phyloP scores from a whole-genome alignment of 129 eudicot species.

The Escallonia rubra region DNA sequence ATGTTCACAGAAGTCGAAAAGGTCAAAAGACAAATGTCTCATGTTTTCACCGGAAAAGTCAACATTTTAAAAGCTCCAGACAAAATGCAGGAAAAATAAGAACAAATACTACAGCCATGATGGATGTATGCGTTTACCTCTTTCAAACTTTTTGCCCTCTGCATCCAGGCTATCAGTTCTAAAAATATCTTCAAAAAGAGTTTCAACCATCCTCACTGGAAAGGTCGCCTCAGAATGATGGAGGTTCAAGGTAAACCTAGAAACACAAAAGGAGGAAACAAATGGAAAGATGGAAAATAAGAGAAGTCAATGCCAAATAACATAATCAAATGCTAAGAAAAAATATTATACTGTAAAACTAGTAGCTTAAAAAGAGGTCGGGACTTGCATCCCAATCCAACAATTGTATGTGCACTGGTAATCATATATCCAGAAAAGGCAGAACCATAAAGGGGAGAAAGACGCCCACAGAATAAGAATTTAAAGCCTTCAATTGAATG shows the following conservation, averaged over 20 bases:
- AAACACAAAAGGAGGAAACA: neutral
- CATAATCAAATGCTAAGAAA: neutral
- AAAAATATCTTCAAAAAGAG: constrained; percentile 75
- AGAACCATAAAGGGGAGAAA: no score
- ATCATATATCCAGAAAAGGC: no score
- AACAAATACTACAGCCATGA: neutral
- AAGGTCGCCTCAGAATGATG: neutral
- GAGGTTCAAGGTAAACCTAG: neutral
- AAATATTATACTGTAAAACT: no score
- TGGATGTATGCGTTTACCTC: constrained; percentile 29
- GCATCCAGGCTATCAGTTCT: constrained; percentile 50
- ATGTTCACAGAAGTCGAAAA: neutral
- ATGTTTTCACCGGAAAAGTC: neutral
- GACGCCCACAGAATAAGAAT: no score
- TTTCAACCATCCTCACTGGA: constrained; percentile 57
- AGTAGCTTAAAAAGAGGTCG: no score
- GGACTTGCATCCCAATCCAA: no score
- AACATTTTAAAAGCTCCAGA: neutral
- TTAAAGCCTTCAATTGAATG: no score
- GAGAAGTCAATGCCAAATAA: neutral
- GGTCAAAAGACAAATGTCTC: neutral
- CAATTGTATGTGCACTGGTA: no score
- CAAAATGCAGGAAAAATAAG: neutral
- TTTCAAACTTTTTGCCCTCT: constrained; percentile 86
- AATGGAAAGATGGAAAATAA: neutral